phyloP scores from a whole-genome alignment of 257 asterid genomes.

The Salvia splendens region DNA sequence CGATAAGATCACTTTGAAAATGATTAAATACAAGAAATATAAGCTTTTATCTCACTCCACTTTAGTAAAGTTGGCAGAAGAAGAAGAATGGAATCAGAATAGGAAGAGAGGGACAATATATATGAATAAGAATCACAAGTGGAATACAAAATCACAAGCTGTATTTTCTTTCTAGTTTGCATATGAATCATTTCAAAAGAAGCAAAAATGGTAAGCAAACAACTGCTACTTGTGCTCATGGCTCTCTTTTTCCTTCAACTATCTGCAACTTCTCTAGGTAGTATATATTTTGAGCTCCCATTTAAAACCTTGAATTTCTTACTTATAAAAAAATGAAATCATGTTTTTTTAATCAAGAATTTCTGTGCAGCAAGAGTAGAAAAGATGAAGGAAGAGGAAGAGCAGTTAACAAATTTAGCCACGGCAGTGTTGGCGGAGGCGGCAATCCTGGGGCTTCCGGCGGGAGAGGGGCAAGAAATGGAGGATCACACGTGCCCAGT shows the following conservation, averaged over 20 bases:
- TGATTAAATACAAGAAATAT: not conserved
- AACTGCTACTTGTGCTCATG: constrained; percentile 25
- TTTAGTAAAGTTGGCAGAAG: constrained; percentile 24
- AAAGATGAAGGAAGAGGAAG: too few species aligned
- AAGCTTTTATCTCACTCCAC: constrained; percentile 7
- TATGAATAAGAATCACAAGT: not conserved
- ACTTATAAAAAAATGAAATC: too few species aligned
- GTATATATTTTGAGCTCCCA: constrained; percentile 23
- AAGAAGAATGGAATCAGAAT: not conserved
- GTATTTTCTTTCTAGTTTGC: not conserved
- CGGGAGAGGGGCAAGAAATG: constrained; percentile 15
- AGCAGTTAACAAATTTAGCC: not conserved
- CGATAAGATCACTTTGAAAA: constrained; percentile 25
- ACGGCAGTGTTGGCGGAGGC: constrained; percentile 29
- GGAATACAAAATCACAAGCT: not conserved
- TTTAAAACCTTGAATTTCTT: not conserved
- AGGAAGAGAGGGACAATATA: not conserved
- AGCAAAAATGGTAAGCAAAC: constrained; percentile 35
- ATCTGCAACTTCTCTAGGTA: constrained; percentile 40
- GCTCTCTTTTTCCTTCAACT: constrained; percentile 32
- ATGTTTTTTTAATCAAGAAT: too few species aligned
- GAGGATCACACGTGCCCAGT: constrained; percentile 36
- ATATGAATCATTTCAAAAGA: not conserved
- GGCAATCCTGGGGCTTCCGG: constrained; percentile 15
- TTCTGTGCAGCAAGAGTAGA: not conserved